Percentiles rank a stretch among this genome's conserved stretches.
phyloP scores from a whole-genome alignment of 2,329 filamentous ascomycete species.

The Herpotrichia juniperi region DNA sequence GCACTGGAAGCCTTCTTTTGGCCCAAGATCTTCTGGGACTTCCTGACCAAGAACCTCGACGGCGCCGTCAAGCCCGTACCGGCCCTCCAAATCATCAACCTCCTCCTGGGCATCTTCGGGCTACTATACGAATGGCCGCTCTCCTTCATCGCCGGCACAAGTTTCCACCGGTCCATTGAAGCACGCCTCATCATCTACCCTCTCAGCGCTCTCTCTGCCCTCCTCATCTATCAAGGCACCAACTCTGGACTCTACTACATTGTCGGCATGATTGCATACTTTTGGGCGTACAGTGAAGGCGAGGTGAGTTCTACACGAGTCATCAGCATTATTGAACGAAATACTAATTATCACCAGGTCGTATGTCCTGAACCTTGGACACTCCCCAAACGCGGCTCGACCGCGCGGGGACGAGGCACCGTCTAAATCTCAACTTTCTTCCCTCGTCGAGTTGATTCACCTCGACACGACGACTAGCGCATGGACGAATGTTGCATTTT shows the following conservation, averaged over 20 bases:
- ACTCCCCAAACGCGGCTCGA: slow-evolving; percentile 52
- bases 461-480: slow-evolving; percentile 1
- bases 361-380: slow-evolving; percentile 59
- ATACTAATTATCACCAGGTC: slow-evolving; percentile 41
- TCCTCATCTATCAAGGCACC: slow-evolving; percentile 88
- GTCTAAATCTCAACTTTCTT: not conserved
- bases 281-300: slow-evolving; percentile 96
- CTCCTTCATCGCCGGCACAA: slow-evolving; percentile 72
- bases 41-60: slow-evolving; percentile 89
- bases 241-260: slow-evolving; percentile 93
- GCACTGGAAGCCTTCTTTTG: slow-evolving; percentile 91
- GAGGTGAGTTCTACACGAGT: slow-evolving; percentile 71
- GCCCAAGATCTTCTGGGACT: slow-evolving; percentile 99
- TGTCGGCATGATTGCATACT: slow-evolving; percentile 84
- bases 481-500: not conserved
- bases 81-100: slow-evolving; percentile 85
- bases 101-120: slow-evolving; percentile 78
- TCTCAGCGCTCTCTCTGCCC: slow-evolving; percentile 73
- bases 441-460: slow-evolving; percentile 1
- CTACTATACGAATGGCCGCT: slow-evolving; percentile 93
- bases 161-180: slow-evolving; percentile 86
- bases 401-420: slow-evolving; percentile 14
- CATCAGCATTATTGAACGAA: not conserved
- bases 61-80: slow-evolving; percentile 85
- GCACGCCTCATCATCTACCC: slow-evolving; percentile 83